Base-by-base conservation (phyloP, 2,329 filamentous ascomycete species). In the Ophioceras dolichostomum region DNA sequence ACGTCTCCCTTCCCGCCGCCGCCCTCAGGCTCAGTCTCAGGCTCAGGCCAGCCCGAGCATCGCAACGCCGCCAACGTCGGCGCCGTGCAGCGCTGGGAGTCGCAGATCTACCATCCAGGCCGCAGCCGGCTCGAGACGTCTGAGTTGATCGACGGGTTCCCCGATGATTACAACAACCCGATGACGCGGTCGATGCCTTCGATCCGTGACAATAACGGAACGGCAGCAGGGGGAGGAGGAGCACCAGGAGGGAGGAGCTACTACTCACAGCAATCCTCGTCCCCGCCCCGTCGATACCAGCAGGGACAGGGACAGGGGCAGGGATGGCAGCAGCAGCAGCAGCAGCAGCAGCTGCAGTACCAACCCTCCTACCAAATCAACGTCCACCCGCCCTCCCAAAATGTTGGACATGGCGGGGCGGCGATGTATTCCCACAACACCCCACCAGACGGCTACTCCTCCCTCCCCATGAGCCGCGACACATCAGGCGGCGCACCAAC, bases 401-500 rank as follows among this genome's bases (percentile, higher is more conserved):
- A 12, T 12, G 22, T 7, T 26, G 22, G 22, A 8, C 8, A 12
- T 26, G 22, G 22, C 12, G n/a, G n/a, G n/a, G n/a, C n/a, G n/a
- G n/a, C n/a, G n/a, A n/a, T n/a, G n/a, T n/a, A n/a, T n/a, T n/a
- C n/a, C n/a, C n/a, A n/a, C n/a, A n/a, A n/a, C n/a, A 24, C 32
- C 3, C 29, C 45, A 1, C 49, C 50, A 0, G 47, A 55, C 16
- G 65, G 64, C 4, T 69, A 70, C 46, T 58, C 60, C 19, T 67
- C 65, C 7, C 61, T 68, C 41, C 67, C 68, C 5, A 68, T 71
- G 63, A 65, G 64, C 2, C 61, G 67, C 4, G 52, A 68, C 41
- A 46, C 58, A 1, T 67, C 66, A 30, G 52, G 57, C 9, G 57
- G 65, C 36, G 61, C 61, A 0, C 44, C 42, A 28, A 36, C 32